These are phyloP conservation scores for Phytomonas sp. DNA, from an alignment of 208 protist species.

Conservation along the genomic window DNA sequence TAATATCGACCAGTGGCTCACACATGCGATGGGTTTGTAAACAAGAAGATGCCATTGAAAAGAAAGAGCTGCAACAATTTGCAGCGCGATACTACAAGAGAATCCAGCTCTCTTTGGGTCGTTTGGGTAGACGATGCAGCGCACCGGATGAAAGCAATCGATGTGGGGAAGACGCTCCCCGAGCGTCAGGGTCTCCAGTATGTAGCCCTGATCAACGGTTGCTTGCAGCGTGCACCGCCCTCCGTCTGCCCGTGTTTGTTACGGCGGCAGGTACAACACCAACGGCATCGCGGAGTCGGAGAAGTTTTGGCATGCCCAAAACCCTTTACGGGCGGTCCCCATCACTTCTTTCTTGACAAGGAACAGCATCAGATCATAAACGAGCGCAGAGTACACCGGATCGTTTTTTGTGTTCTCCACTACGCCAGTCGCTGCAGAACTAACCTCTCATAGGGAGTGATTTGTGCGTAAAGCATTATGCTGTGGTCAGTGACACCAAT, in stretches of 20 bases:
- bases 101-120: not conserved
- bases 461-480: not conserved
- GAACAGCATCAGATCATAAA: not conserved
- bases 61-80: constrained; percentile 1
- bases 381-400: not conserved
- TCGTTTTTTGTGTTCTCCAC: too few species aligned
- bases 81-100: not conserved
- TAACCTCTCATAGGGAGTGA: not conserved
- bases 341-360: not conserved
- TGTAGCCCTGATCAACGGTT: not conserved
- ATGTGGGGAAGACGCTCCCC: not conserved
- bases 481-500: not conserved
- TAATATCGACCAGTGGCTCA: not conserved
- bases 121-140: not conserved
- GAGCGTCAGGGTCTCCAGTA: not conserved
- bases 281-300: not conserved
- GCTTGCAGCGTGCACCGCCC: not conserved
- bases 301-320: not conserved
- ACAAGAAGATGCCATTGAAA: not conserved
- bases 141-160: not conserved
- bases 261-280: not conserved
- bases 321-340: not conserved
- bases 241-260: not conserved
- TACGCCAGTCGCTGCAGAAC: too few species aligned
- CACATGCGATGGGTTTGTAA: not conserved